phyloP scores from a whole-genome alignment of 495 filamentous ascomycete genomes.

The Oidiodendron maius region DNA sequence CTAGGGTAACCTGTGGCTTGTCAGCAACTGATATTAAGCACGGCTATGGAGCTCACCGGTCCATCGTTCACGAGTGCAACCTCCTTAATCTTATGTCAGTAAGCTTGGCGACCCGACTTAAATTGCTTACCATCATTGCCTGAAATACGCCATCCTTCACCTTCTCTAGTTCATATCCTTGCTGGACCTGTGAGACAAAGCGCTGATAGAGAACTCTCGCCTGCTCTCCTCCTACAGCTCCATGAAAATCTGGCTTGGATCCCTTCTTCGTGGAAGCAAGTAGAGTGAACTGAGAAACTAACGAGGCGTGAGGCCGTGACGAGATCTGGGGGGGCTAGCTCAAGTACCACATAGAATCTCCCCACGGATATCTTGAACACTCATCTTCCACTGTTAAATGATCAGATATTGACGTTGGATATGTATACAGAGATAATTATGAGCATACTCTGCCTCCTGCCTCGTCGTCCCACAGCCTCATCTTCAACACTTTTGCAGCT shows the following conservation, averaged over 20 bases:
- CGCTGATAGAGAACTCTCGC: slow-evolving; percentile 77
- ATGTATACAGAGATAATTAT: slow-evolving; percentile 5
- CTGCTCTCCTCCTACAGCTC: slow-evolving; percentile 68
- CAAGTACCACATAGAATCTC: slow-evolving; percentile 84
- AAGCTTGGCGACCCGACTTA: not conserved
- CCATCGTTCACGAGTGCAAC: slow-evolving; percentile 91
- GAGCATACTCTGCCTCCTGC: slow-evolving; percentile 46
- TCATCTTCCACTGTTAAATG: slow-evolving; percentile 71
- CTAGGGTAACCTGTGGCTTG: slow-evolving; percentile 31
- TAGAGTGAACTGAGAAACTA: slow-evolving; percentile 98
- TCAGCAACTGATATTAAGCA: not conserved
- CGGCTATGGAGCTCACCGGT: slow-evolving; percentile 55
- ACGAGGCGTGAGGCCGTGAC: slow-evolving; percentile 3
- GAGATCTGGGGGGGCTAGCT: not conserved
- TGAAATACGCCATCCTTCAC: slow-evolving; percentile 96
- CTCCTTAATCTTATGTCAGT: slow-evolving; percentile 42
- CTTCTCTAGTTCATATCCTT: slow-evolving; percentile 63
- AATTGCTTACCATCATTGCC: slow-evolving; percentile 62
- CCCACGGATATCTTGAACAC: slow-evolving; percentile 77
- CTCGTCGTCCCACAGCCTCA: slow-evolving; percentile 82
- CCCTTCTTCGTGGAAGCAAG: slow-evolving; percentile 90
- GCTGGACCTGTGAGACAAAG: slow-evolving; percentile 72
- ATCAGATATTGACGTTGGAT: slow-evolving; percentile 11
- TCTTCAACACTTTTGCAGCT: slow-evolving; percentile 79
- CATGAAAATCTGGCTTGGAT: slow-evolving; percentile 91